These are phyloP conservation scores for Amanita fuliginea DNA, from an alignment of 768 basidiomycete genomes.

Conservation along the genomic window DNA sequence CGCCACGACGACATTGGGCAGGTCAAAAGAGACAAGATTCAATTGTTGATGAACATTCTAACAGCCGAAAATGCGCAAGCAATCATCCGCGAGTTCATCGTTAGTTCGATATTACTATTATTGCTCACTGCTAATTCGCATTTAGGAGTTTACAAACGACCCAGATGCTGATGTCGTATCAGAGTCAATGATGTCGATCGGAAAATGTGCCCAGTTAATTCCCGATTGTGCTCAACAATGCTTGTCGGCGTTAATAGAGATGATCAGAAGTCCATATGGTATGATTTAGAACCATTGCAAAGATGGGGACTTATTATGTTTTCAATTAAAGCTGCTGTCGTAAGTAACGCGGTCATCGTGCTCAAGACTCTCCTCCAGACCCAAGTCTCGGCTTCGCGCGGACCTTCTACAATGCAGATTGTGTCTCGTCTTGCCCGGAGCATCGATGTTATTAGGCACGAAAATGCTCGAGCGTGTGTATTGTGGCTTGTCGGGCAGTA, in stretches of 20 bases:
- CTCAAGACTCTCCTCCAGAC: slow-evolving; percentile 77
- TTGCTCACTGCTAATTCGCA: not conserved
- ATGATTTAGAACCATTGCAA: slow-evolving; percentile 11
- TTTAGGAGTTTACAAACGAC: slow-evolving; percentile 76
- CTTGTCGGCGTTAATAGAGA: slow-evolving; percentile 60
- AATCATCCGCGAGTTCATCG: slow-evolving; percentile 77
- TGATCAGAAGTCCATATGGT: slow-evolving; percentile 76
- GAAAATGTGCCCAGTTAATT: slow-evolving; percentile 56
- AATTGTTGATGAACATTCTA: slow-evolving; percentile 56
- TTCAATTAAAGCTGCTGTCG: slow-evolving; percentile 47
- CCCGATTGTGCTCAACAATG: slow-evolving; percentile 66
- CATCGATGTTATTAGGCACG: slow-evolving; percentile 71
- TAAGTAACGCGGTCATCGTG: slow-evolving; percentile 74
- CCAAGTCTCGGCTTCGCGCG: slow-evolving; percentile 31
- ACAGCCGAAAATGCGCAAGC: slow-evolving; percentile 55
- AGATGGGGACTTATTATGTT: not conserved
- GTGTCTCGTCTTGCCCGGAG: slow-evolving; percentile 70
- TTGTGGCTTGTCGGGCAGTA: slow-evolving; percentile 93
- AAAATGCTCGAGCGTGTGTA: slow-evolving; percentile 77
- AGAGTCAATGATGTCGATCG: slow-evolving; percentile 70
- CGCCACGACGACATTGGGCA: slow-evolving; percentile 53
- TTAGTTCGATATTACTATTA: slow-evolving; percentile 25
- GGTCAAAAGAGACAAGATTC: slow-evolving; percentile 69
- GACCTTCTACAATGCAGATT: slow-evolving; percentile 26
- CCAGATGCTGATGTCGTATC: slow-evolving; percentile 59